Percentiles rank a stretch among this genome's conserved stretches.
These are phyloP conservation scores for Elongisporangium prolatum DNA, from an alignment of 352 stramenopile genomes.

Conservation along the genomic window DNA sequence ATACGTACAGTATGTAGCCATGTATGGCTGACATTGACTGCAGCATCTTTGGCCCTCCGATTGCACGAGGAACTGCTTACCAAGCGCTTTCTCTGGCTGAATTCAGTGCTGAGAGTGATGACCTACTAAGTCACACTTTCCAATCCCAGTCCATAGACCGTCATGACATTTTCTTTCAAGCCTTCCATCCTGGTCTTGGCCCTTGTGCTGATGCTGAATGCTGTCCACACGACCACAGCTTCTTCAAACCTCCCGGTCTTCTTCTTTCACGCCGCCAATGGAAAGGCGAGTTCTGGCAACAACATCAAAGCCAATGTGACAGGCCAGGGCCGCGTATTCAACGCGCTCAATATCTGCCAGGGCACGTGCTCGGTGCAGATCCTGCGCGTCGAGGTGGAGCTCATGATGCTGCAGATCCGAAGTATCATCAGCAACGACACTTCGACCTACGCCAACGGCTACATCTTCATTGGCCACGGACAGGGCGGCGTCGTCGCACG, in stretches of 20 bases:
- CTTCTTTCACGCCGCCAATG: conserved; percentile 28
- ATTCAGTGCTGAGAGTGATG: neutral
- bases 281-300: conserved; percentile 8
- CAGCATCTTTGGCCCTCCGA: neutral
- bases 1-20: neutral
- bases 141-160: neutral
- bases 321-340: conserved; percentile 17
- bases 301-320: conserved; percentile 20
- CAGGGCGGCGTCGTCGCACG: conserved; percentile 28
- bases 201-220: neutral
- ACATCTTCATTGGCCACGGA: conserved; percentile 42
- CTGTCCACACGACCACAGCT: neutral
- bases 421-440: conserved; percentile 22
- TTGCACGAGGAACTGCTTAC: neutral
- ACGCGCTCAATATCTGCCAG: conserved; percentile 24
- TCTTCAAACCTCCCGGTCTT: conserved; percentile 20
- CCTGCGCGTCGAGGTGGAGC: conserved; percentile 2
- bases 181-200: neutral
- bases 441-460: conserved; percentile 23
- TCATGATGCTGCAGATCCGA: conserved; percentile 40
- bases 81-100: neutral
- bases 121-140: neutral
- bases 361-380: conserved; percentile 9
- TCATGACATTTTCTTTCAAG: neutral
- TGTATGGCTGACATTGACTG: neutral